Evolutionary conservation across 768 basidiomycete genomes (phyloP).

Genomic region (Suillus tomentosus): DNA sequence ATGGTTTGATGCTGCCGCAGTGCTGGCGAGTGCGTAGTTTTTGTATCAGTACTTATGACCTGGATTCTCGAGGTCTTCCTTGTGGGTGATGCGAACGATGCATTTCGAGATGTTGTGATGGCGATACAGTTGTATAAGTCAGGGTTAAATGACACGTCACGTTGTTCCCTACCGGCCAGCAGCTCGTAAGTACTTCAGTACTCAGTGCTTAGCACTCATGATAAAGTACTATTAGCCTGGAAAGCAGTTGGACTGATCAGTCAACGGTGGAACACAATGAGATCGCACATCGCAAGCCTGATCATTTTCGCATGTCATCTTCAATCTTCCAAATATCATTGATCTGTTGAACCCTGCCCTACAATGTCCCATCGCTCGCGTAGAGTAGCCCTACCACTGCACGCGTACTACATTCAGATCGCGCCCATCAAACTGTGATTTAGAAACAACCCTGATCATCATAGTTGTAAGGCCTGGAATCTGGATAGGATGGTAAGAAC

Average conservation of each 20-base stretch:
- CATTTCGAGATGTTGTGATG: not conserved
- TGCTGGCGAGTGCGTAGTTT: constrained; percentile 22
- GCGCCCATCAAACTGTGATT: not conserved
- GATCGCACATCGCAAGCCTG: not conserved
- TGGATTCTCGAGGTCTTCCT: not conserved
- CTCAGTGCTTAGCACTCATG: not conserved
- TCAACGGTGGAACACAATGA: not conserved
- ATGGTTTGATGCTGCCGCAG: constrained; percentile 1
- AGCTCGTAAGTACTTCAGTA: not conserved
- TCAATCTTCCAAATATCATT: not conserved
- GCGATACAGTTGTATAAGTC: not conserved
- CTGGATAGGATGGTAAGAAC: not conserved
- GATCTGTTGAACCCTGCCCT: not conserved
- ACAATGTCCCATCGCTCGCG: not conserved
- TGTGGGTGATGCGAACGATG: not conserved
- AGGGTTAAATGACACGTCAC: not conserved
- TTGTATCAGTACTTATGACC: constrained; percentile 3
- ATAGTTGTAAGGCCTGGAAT: not conserved
- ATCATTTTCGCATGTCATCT: not conserved
- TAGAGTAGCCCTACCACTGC: not conserved
- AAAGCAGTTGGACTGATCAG: not conserved
- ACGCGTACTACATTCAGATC: not conserved
- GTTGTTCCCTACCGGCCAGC: not conserved
- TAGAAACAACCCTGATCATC: not conserved
- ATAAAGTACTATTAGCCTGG: not conserved